Conservation (phyloP, 306 rosid genomes). For the Dalbergia oliveri region DNA sequence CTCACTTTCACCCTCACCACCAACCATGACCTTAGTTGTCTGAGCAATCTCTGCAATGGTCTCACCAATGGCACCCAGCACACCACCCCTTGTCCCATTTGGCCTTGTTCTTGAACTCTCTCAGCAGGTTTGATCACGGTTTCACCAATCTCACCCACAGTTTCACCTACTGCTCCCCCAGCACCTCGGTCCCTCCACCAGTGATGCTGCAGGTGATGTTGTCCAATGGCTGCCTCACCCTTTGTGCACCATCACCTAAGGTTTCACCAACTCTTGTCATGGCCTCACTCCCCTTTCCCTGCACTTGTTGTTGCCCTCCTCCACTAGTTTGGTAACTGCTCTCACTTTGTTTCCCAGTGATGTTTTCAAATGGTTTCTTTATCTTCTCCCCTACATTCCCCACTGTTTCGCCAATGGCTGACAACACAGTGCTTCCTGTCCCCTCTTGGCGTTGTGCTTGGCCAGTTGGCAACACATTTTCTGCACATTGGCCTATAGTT, state of each 20-base stretch:
- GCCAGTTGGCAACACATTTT: slow-evolving; percentile 22
- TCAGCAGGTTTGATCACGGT: slow-evolving; percentile 44
- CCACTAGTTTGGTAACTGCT: background rate
- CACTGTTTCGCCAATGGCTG: slow-evolving; percentile 33
- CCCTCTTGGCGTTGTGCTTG: slow-evolving; percentile 39
- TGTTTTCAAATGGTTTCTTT: slow-evolving; percentile 40
- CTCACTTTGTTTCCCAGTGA: background rate
- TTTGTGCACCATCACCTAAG: background rate
- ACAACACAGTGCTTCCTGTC: slow-evolving; percentile 39
- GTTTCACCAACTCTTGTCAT: slow-evolving; percentile 9
- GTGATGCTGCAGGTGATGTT: slow-evolving; percentile 21
- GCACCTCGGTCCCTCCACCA: slow-evolving; percentile 39
- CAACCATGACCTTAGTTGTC: slow-evolving; percentile 60
- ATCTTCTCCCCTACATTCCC: slow-evolving; percentile 33
- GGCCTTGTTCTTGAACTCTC: slow-evolving; percentile 31
- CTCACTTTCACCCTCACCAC: slow-evolving; percentile 49
- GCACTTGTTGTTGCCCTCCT: background rate
- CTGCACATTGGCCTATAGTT: slow-evolving; percentile 36
- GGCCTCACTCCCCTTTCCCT: background rate
- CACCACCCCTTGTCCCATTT: slow-evolving; percentile 36
- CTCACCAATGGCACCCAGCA: slow-evolving; percentile 72
- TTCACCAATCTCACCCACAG: slow-evolving; percentile 48
- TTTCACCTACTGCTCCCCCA: slow-evolving; percentile 57
- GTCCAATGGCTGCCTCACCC: background rate
- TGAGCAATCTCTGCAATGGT: slow-evolving; percentile 72